Base-by-base conservation (phyloP, 192 early-diverging fungal species). In the Coemansia sp. region DNA sequence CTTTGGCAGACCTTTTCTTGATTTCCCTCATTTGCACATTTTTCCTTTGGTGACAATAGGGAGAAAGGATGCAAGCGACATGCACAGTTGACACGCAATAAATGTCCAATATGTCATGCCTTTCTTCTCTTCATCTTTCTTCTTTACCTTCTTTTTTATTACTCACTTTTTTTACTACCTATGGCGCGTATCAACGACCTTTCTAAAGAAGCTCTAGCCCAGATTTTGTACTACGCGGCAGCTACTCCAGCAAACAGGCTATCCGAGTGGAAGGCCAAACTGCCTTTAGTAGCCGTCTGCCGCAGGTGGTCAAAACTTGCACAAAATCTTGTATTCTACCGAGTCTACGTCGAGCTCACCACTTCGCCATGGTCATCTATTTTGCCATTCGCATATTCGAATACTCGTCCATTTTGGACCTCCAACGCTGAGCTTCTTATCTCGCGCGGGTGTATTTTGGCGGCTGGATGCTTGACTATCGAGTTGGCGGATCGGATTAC, bases 11-110 rank as follows among this genome's bases (percentile, higher is more conserved):
- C 1, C 27, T 27, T 27, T 1, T 27, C 0, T 27, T 27, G 27
- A 27, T 27, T 27, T n/a, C n/a, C n/a, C n/a, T n/a, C n/a, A n/a
- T n/a, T 34, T 36, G 6, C 34, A 36, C 1, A 1, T 43, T 13
- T 43, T 27, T 27, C 42, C 15, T 43, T 43, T 43, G 42, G 15
- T 3, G 3, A 43, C 42, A 43, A 43, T 43, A 43, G 42, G 36
- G 36, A 36, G 6, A 36, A 36, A 18, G 77, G 38, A 68, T 57
- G 79, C 62, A 85, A 66, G 43, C 42, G 68, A 27, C 63, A 51
- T 47, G 75, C 82, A 75, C n/a, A 20, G 20, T 8, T 51, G 16
- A 20, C 49, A 51, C 34, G 34, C 0, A 36, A 36, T 46, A 18
- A 8, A 46, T 46, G n/a, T 20, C 20, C 7, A 16, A 22, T 11